Evolutionary conservation across 2,329 filamentous ascomycete genomes (phyloP), one percentile per base, ranked within the genome.

Genomic region (Pseudogymnoascus verrucosus): DNA sequence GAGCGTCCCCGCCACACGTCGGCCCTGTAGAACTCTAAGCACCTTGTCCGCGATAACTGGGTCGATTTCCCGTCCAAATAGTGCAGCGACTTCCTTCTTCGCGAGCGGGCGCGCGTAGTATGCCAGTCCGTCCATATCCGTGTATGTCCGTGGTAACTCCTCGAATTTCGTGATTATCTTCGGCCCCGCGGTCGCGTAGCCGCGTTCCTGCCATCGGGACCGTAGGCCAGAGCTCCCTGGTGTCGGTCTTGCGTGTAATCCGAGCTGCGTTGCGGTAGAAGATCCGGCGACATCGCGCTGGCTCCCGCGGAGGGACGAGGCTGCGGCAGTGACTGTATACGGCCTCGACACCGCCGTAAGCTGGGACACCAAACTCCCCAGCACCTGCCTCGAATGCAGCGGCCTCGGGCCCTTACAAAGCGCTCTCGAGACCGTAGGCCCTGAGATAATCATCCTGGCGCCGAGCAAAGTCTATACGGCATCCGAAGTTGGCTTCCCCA

Each of bases 1-100:
- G 44, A 88, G 76, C 2, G 85, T 87, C 36, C 86, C 86, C 6
- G 85, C 84, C 21, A 89, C 84, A 42, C 86, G 78, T 37, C 84
- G 80, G 7, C 85, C 86, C 70, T 89, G 86, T 11, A 88, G 73
- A 60, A 88, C 82, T 62, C 78, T 77, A 60, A 88, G 73, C 47
- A 88, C 72, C 51, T 74, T 75, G 70, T 87, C 87, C 19, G 80
- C 85, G 4, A 72, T 69, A 3, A 69, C 67, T 0, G 76, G 71
- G 65, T 76, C 73, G 54, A 86, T 75, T 11, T 75, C 74, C 4
- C 77, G 69, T 1, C 83, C 82, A 65, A 88, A 86, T 39, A 86
- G 76, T 8, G 67, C 65, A 14, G 75, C 69, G 5, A 79, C 76
- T 68, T 87, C 81, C 7, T 71, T 70, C 16, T 78, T 73, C 2